These are phyloP conservation scores for Rugosomyces carneus DNA, from an alignment of 1,284 basidiomycete species.

Conservation along the genomic window DNA sequence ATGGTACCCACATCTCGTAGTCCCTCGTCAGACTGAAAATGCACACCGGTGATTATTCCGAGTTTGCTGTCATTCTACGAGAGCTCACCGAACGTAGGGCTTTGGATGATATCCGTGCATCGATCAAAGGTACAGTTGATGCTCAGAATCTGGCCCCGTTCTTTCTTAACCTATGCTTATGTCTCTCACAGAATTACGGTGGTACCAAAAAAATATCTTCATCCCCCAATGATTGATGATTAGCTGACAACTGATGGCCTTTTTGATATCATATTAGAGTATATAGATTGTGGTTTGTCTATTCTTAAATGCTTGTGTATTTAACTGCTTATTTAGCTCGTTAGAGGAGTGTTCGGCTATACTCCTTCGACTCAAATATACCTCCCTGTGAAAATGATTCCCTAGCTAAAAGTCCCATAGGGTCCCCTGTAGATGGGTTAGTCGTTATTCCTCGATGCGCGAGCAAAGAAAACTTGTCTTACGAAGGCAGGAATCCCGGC, in stretches of 20 bases:
- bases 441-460: neutral
- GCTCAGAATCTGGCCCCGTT: neutral
- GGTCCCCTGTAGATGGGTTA: slow-evolving; percentile 26
- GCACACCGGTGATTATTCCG: slow-evolving; percentile 41
- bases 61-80: neutral
- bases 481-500: slow-evolving; percentile 59
- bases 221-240: slow-evolving; percentile 22
- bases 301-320: neutral
- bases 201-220: slow-evolving; percentile 59
- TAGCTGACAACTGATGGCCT: neutral
- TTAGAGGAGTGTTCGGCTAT: neutral
- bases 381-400: neutral
- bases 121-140: slow-evolving; percentile 56
- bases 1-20: slow-evolving; percentile 52
- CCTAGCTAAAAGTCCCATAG: slow-evolving; percentile 34
- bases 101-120: slow-evolving; percentile 69
- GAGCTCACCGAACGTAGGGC: slow-evolving; percentile 41
- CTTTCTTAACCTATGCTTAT: neutral
- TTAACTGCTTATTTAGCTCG: neutral
- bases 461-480: slow-evolving; percentile 9
- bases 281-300: neutral
- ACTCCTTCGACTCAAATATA: neutral
- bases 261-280: neutral
- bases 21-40: slow-evolving; percentile 28
- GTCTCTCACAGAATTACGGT: slow-evolving; percentile 42